phyloP scores from a whole-genome alignment of 2,329 filamentous ascomycete genomes.

The Penicillium sp. region DNA sequence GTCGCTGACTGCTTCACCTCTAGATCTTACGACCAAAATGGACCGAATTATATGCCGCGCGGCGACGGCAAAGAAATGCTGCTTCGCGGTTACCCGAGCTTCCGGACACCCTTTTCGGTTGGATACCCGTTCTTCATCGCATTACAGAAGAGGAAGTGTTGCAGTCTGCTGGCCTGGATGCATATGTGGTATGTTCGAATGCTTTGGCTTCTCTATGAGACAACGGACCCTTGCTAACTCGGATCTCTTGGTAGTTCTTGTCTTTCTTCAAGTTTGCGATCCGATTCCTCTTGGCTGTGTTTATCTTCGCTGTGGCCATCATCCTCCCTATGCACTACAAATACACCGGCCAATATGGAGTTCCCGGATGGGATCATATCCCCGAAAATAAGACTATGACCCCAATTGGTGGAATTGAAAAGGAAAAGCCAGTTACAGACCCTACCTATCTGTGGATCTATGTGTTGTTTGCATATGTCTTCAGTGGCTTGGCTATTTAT shows the following conservation, averaged over 20 bases:
- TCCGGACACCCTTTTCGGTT: slow-evolving; percentile 82
- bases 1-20: slow-evolving; percentile 11
- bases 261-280: slow-evolving; percentile 95
- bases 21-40: slow-evolving; percentile 86
- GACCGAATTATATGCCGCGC: slow-evolving; percentile 84
- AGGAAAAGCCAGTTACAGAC: slow-evolving; percentile 36
- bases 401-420: slow-evolving; percentile 19
- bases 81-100: slow-evolving; percentile 69
- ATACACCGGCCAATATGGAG: slow-evolving; percentile 51
- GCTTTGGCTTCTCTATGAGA: neutral
- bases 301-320: slow-evolving; percentile 76
- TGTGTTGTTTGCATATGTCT: slow-evolving; percentile 90
- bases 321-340: slow-evolving; percentile 81
- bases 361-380: slow-evolving; percentile 36
- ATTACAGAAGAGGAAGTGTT: slow-evolving; percentile 89
- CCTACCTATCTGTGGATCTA: slow-evolving; percentile 82
- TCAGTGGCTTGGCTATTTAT: slow-evolving; percentile 77
- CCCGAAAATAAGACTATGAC: slow-evolving; percentile 28
- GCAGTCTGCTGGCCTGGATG: slow-evolving; percentile 86
- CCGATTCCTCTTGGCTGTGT: slow-evolving; percentile 73
- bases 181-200: slow-evolving; percentile 69
- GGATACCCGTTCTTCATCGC: slow-evolving; percentile 81
- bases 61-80: slow-evolving; percentile 71
- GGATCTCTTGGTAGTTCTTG: slow-evolving; percentile 60
- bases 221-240: slow-evolving; percentile 7